These are phyloP conservation scores for Botrytis tulipae DNA, from an alignment of 2,329 filamentous ascomycete genomes.

Conservation along the genomic window DNA sequence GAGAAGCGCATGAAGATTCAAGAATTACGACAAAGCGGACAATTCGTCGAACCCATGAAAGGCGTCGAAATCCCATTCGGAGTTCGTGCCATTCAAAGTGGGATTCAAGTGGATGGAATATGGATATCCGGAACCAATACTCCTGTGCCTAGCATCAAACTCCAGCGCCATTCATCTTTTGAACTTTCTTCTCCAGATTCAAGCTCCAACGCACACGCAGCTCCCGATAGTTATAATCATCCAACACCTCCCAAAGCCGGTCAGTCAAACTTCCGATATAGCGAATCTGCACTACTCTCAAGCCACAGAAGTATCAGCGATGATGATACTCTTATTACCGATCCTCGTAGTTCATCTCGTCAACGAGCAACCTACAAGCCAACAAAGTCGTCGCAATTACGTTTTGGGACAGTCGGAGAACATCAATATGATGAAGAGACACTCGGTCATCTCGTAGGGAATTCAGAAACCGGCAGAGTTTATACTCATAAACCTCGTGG, in stretches of 20 bases:
- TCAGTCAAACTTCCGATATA: constrained; percentile 9
- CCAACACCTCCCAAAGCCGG: background rate
- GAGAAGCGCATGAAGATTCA: constrained; percentile 56
- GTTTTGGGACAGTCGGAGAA: constrained; percentile 35
- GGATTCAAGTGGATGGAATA: constrained; percentile 81
- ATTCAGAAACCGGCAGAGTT: constrained; percentile 25
- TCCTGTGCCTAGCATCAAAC: constrained; percentile 30
- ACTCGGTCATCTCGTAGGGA: constrained; percentile 33
- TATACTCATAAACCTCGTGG: constrained; percentile 27
- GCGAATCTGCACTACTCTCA: constrained; percentile 10
- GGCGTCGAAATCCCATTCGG: constrained; percentile 76
- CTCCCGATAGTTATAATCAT: constrained; percentile 4
- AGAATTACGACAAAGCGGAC: constrained; percentile 55
- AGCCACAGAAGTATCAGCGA: constrained; percentile 16
- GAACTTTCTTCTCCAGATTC: constrained; percentile 12
- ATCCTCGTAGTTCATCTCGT: constrained; percentile 18
- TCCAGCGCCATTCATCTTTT: constrained; percentile 24
- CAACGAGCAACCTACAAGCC: constrained; percentile 37
- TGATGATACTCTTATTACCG: constrained; percentile 12
- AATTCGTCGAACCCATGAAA: constrained; percentile 35
- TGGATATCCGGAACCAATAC: constrained; percentile 52
- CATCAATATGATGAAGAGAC: constrained; percentile 33
- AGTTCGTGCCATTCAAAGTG: constrained; percentile 78
- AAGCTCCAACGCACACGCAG: constrained; percentile 12
- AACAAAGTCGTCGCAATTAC: constrained; percentile 38